Conservation (phyloP, 768 basidiomycete genomes). For the Lactarius quietus region DNA sequence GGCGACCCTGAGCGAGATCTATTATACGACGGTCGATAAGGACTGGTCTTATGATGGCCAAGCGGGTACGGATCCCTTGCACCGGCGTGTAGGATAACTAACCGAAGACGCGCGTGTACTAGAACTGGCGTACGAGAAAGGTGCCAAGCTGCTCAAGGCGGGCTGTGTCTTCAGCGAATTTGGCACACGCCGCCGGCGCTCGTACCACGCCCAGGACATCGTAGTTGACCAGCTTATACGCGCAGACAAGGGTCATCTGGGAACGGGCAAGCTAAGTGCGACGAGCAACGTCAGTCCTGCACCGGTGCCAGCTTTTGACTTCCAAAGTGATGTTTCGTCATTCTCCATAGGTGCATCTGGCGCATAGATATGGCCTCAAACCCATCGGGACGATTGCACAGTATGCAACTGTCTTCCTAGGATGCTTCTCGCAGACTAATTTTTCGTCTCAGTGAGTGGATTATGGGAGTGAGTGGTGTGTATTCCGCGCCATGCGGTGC, state of each 20-base stretch:
- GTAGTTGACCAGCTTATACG: constrained; percentile 65
- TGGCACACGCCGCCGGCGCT: constrained; percentile 79
- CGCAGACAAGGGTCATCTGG: constrained; percentile 51
- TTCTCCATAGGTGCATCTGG: constrained; percentile 70
- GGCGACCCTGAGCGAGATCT: constrained; percentile 87
- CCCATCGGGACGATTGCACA: constrained; percentile 85
- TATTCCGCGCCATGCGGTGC: background rate
- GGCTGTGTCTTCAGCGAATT: constrained; percentile 81
- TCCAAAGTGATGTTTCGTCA: background rate
- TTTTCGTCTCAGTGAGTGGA: constrained; percentile 65
- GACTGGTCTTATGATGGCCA: constrained; percentile 89
- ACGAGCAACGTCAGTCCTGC: constrained; percentile 79
- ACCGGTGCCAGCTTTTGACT: background rate
- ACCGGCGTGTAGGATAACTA: background rate
- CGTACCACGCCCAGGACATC: constrained; percentile 69
- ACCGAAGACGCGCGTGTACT: constrained; percentile 6
- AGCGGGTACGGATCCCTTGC: constrained; percentile 47
- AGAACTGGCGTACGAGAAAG: constrained; percentile 79
- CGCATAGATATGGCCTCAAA: constrained; percentile 60
- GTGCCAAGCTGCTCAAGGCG: constrained; percentile 51
- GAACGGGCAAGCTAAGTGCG: constrained; percentile 60
- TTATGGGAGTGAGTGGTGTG: constrained; percentile 66
- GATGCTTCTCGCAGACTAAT: constrained; percentile 1
- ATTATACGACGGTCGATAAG: constrained; percentile 68
- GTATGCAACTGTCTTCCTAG: constrained; percentile 42